Base-by-base conservation (phyloP, 768 basidiomycete genomes). In the Agaricus subrufescens region DNA sequence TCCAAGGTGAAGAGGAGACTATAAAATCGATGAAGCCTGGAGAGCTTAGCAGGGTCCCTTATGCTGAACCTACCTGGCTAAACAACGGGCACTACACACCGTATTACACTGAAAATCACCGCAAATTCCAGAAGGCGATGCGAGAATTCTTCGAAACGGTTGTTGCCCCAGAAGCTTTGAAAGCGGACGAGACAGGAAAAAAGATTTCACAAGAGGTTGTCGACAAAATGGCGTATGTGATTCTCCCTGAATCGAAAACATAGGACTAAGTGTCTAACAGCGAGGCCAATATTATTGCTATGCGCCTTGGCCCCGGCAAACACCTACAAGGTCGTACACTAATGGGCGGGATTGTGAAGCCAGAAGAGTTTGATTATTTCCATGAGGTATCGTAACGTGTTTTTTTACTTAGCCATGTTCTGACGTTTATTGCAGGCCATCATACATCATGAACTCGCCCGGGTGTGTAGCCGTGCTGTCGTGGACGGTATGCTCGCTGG, bases 361-460 rank as follows among this genome's bases (percentile, higher is more conserved):
- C 89, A 3, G 90, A 91, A 65, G 87, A 94, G 61, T 98, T 89
- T 63, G 91, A 97, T 69, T 94, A 95, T 65, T 98, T 98, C 78
- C 88, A 97, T 65, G 95, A 92, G 76, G 88, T 86, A 54, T 10
- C 63, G 3, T 15, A 34, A 34, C 12, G 42, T 27, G n/a, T 42
- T 31, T n/a, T 23, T 39, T 9, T 8, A 9, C 31, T 34, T 26
- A 3, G 45, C 50, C 27, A 19, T 6, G 11, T 14, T 31, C 34
- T 58, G 15, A 53, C 47, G 30, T 40, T 46, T 38, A 23, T 15
- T 46, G 39, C 49, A 91, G 89, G 76, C 86, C 45, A 89, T 92
- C 58, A 77, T 92, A 54, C 85, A 90, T 60, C 82, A 86, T 40
- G 96, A 98, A 69, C 74, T 97, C 25, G 81, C 84, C 3, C 85